Percentiles rank a stretch among this genome's conserved stretches.
Conservation (phyloP, 1,139 yeast genomes). For the Debaryomyces coudertii region DNA sequence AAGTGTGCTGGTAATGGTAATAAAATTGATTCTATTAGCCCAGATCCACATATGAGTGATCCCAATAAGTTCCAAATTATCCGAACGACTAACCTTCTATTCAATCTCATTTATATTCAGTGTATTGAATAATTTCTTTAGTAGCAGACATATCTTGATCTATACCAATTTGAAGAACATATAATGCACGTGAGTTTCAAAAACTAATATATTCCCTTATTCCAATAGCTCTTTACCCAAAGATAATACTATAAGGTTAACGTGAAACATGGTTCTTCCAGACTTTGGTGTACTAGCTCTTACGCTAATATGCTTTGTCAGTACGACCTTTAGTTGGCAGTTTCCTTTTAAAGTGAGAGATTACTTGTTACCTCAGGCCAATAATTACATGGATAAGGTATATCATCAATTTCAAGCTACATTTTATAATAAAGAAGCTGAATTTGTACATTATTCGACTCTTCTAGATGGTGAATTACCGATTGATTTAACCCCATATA, state of each 20-base stretch:
- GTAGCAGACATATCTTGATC: not conserved
- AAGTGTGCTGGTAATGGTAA: conserved; percentile 50
- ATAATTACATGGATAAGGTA: not conserved
- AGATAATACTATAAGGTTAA: not conserved
- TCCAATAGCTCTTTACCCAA: not conserved
- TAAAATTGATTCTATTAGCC: conserved; percentile 1
- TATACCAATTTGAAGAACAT: not conserved
- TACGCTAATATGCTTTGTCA: not conserved
- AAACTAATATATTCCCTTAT: not conserved
- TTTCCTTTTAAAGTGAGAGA: conserved; percentile 1
- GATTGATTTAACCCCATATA: conserved; percentile 52
- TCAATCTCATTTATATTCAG: not conserved
- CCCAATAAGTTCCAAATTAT: not conserved
- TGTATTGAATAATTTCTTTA: not conserved
- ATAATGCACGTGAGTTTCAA: conserved; percentile 1
- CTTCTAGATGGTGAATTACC: conserved; percentile 35
- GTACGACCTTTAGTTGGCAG: not conserved
- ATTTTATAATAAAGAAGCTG: not conserved
- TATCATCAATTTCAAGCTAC: not conserved
- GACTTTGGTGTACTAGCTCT: not conserved
- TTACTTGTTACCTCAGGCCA: not conserved
- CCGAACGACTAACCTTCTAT: not conserved
- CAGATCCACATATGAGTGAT: not conserved
- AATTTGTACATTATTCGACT: conserved; percentile 6
- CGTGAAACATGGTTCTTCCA: not conserved